Percentiles rank a stretch among this genome's conserved stretches.
Evolutionary conservation across 2,329 filamentous ascomycete species (phyloP).

Genomic region (Botryosphaeria dothidea): DNA sequence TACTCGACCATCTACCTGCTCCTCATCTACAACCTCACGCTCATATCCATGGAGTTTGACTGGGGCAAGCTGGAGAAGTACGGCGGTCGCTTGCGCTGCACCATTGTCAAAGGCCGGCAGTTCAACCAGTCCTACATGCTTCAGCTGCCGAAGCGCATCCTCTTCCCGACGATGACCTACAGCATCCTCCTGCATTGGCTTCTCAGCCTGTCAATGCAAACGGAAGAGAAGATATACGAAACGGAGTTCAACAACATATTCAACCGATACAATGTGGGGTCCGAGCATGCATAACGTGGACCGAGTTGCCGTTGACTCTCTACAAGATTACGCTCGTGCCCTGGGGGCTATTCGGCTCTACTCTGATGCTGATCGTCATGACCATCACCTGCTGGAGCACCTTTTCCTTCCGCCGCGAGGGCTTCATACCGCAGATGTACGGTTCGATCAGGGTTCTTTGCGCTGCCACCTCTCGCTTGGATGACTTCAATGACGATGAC

Average conservation of each 20-base stretch:
- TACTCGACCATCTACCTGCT: conserved; percentile 34
- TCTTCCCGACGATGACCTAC: conserved; percentile 33
- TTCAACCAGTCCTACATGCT: conserved; percentile 33
- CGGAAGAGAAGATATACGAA: conserved; percentile 13
- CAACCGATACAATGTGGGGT: conserved; percentile 27
- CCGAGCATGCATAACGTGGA: conserved; percentile 27
- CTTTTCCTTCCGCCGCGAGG: conserved; percentile 33
- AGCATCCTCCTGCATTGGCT: conserved; percentile 33
- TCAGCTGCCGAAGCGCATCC: conserved; percentile 32
- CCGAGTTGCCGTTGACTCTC: too few relatives aligned
- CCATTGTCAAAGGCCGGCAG: conserved; percentile 29
- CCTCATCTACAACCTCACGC: conserved; percentile 34
- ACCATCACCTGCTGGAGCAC: conserved; percentile 34
- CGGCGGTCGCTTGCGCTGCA: conserved; percentile 29
- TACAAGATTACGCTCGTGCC: too few relatives aligned
- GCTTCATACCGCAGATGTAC: conserved; percentile 37
- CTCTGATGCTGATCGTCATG: conserved; percentile 33
- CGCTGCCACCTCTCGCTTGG: conserved; percentile 29
- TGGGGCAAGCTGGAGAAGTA: conserved; percentile 32
- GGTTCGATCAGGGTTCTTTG: conserved; percentile 33
- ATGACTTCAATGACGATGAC: conserved; percentile 29
- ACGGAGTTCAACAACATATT: too few relatives aligned
- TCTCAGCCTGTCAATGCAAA: conserved; percentile 25
- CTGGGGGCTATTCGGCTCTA: too few relatives aligned
- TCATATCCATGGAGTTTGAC: conserved; percentile 30